A percentile compares a stretch with the other conserved stretches of the same genome.
phyloP scores from a whole-genome alignment of 1,284 basidiomycete genomes.

The Irpex rosettiformis region DNA sequence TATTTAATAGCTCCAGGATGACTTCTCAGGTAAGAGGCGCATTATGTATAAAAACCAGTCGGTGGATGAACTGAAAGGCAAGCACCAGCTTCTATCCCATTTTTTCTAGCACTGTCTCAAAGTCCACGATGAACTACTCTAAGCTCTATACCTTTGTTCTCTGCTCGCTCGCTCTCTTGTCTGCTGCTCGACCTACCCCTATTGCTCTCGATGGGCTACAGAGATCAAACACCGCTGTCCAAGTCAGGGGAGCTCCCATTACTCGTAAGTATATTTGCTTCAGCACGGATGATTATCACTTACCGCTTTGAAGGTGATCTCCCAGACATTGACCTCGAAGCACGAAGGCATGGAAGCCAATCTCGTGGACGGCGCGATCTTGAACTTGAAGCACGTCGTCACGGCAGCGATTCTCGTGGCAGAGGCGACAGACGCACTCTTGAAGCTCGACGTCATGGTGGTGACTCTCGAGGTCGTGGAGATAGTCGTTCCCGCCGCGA shows the following conservation, averaged over 20 bases:
- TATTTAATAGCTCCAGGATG: neutral
- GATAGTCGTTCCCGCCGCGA: neutral
- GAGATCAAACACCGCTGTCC: neutral
- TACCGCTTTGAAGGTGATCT: too few species aligned
- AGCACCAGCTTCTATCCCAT: neutral
- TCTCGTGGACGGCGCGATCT: neutral
- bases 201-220: neutral
- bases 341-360: neutral
- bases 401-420: neutral
- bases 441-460: neutral
- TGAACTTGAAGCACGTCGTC: neutral
- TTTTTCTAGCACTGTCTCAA: neutral
- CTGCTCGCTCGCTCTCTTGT: neutral
- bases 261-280: neutral
- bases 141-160: conserved; percentile 2
- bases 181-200: neutral
- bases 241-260: neutral
- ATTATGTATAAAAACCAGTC: neutral
- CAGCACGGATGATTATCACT: neutral
- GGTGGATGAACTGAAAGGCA: neutral
- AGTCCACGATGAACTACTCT: neutral
- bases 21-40: neutral
- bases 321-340: neutral
- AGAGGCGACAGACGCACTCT: neutral
- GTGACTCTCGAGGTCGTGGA: neutral